Evolutionary conservation across 805 yeast species (phyloP).

Genomic region (Cyberlindnera japonica): DNA sequence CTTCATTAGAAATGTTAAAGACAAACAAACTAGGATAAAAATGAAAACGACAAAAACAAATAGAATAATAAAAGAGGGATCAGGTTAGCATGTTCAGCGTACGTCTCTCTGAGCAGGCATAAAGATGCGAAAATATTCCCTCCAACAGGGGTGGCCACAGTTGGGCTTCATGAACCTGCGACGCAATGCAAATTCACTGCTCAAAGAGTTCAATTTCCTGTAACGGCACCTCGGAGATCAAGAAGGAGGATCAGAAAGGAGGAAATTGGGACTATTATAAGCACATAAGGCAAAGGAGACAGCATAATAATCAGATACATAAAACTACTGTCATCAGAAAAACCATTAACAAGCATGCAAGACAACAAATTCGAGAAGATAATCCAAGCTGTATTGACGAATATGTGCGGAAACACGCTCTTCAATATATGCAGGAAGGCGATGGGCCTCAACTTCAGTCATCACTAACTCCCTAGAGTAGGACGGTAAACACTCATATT

Average conservation of each 20-base stretch:
- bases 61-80: neutral
- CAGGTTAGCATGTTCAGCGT: neutral
- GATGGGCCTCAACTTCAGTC: slow-evolving; percentile 9
- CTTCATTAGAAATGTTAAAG: too few species aligned
- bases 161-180: slow-evolving; percentile 5
- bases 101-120: neutral
- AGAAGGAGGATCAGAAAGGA: neutral
- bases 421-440: neutral
- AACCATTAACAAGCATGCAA: too few species aligned
- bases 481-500: slow-evolving; percentile 5
- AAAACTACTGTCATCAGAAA: neutral
- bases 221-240: neutral
- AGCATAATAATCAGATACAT: neutral
- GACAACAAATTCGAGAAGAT: too few species aligned
- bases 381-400: neutral
- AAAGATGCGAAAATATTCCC: neutral
- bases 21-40: too few species aligned
- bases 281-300: neutral
- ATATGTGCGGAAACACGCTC: neutral
- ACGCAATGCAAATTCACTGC: neutral
- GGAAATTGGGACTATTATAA: neutral
- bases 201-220: slow-evolving; percentile 1
- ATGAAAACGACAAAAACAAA: too few species aligned
- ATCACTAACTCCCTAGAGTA: slow-evolving; percentile 8
- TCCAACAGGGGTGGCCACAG: neutral